phyloP scores from a whole-genome alignment of 2,329 filamentous ascomycete species.

The Aspergillus jensenii region DNA sequence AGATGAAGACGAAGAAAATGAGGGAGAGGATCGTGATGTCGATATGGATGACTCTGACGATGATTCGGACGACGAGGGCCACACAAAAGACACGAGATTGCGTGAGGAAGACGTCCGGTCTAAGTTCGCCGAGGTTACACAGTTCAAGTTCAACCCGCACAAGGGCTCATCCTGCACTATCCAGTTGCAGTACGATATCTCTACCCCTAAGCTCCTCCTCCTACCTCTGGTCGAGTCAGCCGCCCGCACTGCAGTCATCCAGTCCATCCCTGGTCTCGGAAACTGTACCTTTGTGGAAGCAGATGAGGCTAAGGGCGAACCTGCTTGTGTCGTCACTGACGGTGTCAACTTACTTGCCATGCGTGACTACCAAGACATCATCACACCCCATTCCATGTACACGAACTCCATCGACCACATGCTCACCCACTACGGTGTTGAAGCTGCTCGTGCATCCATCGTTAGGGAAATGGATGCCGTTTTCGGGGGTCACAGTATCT shows the following conservation, averaged over 20 bases:
- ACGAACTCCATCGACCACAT: conserved; percentile 93
- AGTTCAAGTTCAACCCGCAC: conserved; percentile 77
- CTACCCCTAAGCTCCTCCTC: conserved; percentile 87
- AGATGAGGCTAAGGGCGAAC: conserved; percentile 51
- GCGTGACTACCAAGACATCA: conserved; percentile 80
- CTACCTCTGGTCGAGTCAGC: conserved; percentile 84
- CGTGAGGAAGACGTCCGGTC: conserved; percentile 66
- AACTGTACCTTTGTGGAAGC: conserved; percentile 69
- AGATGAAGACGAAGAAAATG: conserved; percentile 56
- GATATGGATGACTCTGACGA: conserved; percentile 37
- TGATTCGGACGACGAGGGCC: conserved; percentile 41
- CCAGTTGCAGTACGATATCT: conserved; percentile 76
- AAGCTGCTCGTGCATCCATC: conserved; percentile 85
- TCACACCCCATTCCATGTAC: conserved; percentile 81
- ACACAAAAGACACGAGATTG: conserved; percentile 43
- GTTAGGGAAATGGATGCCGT: conserved; percentile 81
- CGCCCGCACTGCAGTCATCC: conserved; percentile 75
- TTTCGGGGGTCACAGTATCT: conserved; percentile 88
- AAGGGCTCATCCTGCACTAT: conserved; percentile 75
- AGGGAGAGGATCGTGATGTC: conserved; percentile 41
- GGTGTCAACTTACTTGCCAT: conserved; percentile 89
- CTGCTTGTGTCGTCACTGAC: conserved; percentile 66
- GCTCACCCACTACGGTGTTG: conserved; percentile 83
- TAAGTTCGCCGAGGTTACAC: conserved; percentile 65
- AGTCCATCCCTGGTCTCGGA: conserved; percentile 77